Percentiles rank a stretch among this genome's conserved stretches.
phyloP scores from a whole-genome alignment of 345 rosid species.

The Citrus medica region DNA sequence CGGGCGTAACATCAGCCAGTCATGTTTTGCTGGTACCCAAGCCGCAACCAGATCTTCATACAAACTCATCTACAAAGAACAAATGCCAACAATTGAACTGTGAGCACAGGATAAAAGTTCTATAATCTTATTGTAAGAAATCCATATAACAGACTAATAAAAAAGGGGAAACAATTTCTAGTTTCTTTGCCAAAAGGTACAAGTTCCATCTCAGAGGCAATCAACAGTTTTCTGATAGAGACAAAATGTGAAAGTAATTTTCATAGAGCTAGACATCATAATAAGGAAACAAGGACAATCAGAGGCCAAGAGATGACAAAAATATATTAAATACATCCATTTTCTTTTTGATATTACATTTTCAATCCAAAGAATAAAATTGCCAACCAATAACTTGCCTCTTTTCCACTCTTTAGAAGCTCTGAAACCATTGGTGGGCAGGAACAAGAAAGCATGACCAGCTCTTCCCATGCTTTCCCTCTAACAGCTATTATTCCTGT shows the following conservation, averaged over 20 bases:
- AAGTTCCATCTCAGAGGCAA: background rate
- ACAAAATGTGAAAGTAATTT: background rate
- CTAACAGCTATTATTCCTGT: constrained; percentile 90
- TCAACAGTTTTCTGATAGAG: background rate
- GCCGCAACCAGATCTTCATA: constrained; percentile 98
- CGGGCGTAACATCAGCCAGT: constrained; percentile 69
- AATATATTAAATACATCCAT: background rate
- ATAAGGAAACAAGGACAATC: background rate
- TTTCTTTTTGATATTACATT: background rate
- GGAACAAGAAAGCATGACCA: constrained; percentile 72
- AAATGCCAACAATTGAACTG: background rate
- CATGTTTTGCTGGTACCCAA: constrained; percentile 96
- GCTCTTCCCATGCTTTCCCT: constrained; percentile 89
- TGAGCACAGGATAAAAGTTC: background rate
- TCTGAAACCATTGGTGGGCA: constrained; percentile 69
- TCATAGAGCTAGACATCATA: background rate
- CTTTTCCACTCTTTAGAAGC: constrained; percentile 63
- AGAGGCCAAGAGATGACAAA: background rate
- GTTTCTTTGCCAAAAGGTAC: background rate
- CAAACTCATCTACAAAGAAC: constrained; percentile 75
- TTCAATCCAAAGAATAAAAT: background rate
- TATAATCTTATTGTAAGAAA: background rate
- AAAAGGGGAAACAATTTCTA: too few species aligned
- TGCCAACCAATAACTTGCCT: constrained; percentile 39
- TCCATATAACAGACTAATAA: background rate